Evolutionary conservation across 1,284 basidiomycete genomes (phyloP), one percentile per base, ranked within the genome.

Genomic region (Tilletia caries): DNA sequence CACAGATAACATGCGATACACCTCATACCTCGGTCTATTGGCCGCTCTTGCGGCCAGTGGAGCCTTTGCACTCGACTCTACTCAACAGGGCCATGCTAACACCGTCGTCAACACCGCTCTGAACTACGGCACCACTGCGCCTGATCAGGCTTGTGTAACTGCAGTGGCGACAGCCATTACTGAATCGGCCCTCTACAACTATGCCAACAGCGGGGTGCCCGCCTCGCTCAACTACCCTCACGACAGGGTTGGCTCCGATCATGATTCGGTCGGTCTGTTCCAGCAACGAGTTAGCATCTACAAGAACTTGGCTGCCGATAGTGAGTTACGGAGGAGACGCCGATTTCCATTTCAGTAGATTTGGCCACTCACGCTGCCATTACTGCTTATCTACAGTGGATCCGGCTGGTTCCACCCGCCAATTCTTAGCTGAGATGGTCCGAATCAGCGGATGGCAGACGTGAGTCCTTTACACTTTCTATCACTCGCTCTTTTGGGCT

Each of bases 181-280:
- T 10, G 54, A 60, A 13, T 27, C 54, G 54, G 32, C 54, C 13
- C 54, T 60, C 25, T 33, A 33, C 54, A 60, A 10, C 54, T 60
- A 29, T 18, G 54, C 54, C 23, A 60, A 60, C 54, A 10, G 8
- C 13, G 20, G 10, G 8, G 54, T 60, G 10, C 29, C 54, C 8
- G 54, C n/a, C n/a, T 29, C 25, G 6, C n/a, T 60, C 54, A 27
- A 60, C 23, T 60, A 60, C 54, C 54, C 27, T 1, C 54, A 64
- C 62, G 37, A 64, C 62, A 43, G 23, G 23, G 37, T 64, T 10
- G 62, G 33, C 8, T 41, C 32, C 5, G 34, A 37, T 18, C 32
- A 64, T 32, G 33, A 64, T 32, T 37, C 18, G 13, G 37, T 64
- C 27, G 62, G 62, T 12, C 62, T 64, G 25, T 64, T 64, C 62